These are phyloP conservation scores for Pseudogymnoascus verrucosus DNA, from an alignment of 2,329 filamentous ascomycete species.

Conservation along the genomic window DNA sequence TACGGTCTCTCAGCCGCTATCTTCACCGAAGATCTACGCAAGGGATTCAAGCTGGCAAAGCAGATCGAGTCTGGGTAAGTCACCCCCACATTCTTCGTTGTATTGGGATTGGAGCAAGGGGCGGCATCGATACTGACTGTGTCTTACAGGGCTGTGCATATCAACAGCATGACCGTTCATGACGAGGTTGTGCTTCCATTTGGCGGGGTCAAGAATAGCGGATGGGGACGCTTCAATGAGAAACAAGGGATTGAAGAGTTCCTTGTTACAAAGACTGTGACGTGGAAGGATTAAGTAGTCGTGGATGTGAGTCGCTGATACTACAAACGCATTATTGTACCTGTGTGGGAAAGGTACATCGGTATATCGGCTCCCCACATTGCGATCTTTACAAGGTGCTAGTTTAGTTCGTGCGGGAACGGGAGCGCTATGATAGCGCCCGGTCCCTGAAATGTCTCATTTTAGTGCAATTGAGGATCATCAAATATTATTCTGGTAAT, in stretches of 20 bases:
- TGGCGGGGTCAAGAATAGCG: slow-evolving; percentile 41
- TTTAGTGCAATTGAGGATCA: background rate
- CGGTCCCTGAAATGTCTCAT: background rate
- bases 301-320: background rate
- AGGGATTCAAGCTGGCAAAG: slow-evolving; percentile 11
- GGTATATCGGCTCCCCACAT: background rate
- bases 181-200: slow-evolving; percentile 40
- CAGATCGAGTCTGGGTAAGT: slow-evolving; percentile 10
- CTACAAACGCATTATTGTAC: background rate
- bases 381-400: background rate
- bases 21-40: slow-evolving; percentile 26
- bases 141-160: slow-evolving; percentile 36
- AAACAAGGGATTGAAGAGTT: slow-evolving; percentile 40
- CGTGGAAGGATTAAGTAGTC: slow-evolving; percentile 18
- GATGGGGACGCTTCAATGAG: slow-evolving; percentile 40
- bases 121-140: background rate
- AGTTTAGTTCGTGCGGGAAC: background rate
- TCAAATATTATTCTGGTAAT: background rate
- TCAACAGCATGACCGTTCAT: slow-evolving; percentile 43
- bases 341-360: background rate
- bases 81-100: background rate
- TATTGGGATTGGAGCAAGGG: background rate
- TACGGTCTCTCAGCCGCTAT: slow-evolving; percentile 33
- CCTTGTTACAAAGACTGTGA: slow-evolving; percentile 34
- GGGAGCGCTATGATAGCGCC: slow-evolving; percentile 3